These are phyloP conservation scores for Colletotrichum coccodes DNA, from an alignment of 2,329 filamentous ascomycete species.

Conservation along the genomic window DNA sequence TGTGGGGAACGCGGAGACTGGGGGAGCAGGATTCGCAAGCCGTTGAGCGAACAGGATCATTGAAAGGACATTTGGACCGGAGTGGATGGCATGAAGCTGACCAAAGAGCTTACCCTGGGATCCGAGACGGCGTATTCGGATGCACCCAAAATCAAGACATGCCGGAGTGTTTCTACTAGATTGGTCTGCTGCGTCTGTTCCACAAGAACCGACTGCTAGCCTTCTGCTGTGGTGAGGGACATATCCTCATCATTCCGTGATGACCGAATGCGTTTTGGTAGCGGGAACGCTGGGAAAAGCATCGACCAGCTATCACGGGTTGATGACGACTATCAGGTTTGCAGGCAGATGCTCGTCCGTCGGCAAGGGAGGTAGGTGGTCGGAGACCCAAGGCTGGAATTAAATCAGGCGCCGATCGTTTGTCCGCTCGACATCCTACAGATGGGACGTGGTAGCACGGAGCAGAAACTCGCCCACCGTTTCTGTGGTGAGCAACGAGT, in stretches of 20 bases:
- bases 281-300: background rate
- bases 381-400: slow-evolving; percentile 18
- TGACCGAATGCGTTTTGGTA: background rate
- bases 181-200: background rate
- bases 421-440: background rate
- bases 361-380: slow-evolving; percentile 7
- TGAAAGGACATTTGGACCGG: background rate
- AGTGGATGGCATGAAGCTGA: background rate
- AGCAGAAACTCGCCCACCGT: slow-evolving; percentile 22
- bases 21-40: slow-evolving; percentile 1
- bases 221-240: background rate
- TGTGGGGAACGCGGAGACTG: slow-evolving; percentile 8
- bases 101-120: background rate
- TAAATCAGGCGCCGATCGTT: slow-evolving; percentile 8
- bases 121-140: slow-evolving; percentile 9
- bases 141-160: background rate
- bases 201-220: background rate
- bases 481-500: slow-evolving; percentile 24
- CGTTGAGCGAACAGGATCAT: background rate
- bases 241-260: background rate
- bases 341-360: slow-evolving; percentile 8
- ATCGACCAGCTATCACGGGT: slow-evolving; percentile 1
- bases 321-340: slow-evolving; percentile 4
- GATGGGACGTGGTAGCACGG: slow-evolving; percentile 11
- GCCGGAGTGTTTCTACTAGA: slow-evolving; percentile 15